phyloP scores from a whole-genome alignment of 2,329 filamentous ascomycete species.

The Paradendryphiella salina region DNA sequence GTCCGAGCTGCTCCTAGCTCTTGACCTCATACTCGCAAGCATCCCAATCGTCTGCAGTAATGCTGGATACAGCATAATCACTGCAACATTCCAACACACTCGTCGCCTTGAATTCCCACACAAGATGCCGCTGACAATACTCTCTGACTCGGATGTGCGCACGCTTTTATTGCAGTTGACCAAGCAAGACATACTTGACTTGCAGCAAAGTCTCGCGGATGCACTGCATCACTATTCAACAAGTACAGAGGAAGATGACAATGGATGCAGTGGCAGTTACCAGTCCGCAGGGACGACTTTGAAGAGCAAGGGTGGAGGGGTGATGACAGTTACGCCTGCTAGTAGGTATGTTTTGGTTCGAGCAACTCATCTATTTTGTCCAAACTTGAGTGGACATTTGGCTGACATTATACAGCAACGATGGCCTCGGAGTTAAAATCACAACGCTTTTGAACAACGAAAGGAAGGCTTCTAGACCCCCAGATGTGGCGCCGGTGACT shows the following conservation, averaged over 20 bases:
- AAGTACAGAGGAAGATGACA: slow-evolving; percentile 58
- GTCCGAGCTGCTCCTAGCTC: slow-evolving; percentile 4
- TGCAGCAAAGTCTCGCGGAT: slow-evolving; percentile 62
- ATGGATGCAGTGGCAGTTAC: slow-evolving; percentile 61
- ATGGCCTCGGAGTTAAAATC: slow-evolving; percentile 66
- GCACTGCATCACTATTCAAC: slow-evolving; percentile 68
- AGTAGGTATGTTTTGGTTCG: slow-evolving; percentile 36
- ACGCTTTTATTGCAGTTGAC: slow-evolving; percentile 59
- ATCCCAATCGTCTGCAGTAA: too few relatives aligned
- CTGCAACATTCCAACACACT: neutral
- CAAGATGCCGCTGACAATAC: slow-evolving; percentile 62
- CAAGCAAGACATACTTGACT: slow-evolving; percentile 59
- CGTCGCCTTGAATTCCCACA: neutral
- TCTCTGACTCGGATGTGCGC: slow-evolving; percentile 61
- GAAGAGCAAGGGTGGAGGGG: slow-evolving; percentile 63
- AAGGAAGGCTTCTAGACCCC: slow-evolving; percentile 24
- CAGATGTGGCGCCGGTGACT: slow-evolving; percentile 36
- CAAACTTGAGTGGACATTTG: neutral
- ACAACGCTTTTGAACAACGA: slow-evolving; percentile 56
- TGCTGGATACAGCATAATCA: too few relatives aligned
- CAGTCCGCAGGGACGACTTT: slow-evolving; percentile 66
- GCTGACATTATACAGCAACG: slow-evolving; percentile 48
- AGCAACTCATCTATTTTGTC: neutral
- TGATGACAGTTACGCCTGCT: slow-evolving; percentile 69
- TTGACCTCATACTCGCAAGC: slow-evolving; percentile 5